Percentiles rank a stretch among this genome's conserved stretches.
Evolutionary conservation across 2,329 filamentous ascomycete species (phyloP).

Genomic region (Alternaria viburni): DNA sequence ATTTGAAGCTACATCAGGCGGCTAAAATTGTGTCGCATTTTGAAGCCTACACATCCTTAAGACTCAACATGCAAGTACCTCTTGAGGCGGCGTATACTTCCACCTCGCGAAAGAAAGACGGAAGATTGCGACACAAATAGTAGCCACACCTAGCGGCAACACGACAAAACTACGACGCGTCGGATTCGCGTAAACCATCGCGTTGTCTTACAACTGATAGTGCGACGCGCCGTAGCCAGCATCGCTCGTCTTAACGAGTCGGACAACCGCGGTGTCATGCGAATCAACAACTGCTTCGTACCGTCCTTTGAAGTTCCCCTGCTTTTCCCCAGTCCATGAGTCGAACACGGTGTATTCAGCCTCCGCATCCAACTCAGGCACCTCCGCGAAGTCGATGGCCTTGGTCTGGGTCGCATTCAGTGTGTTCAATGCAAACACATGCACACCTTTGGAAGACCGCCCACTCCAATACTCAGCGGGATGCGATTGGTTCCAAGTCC

Average conservation of each 20-base stretch:
- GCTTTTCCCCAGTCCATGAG: conserved; percentile 25
- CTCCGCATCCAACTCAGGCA: conserved; percentile 22
- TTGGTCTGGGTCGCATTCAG: conserved; percentile 17
- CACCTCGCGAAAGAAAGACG: too few relatives aligned
- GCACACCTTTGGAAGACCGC: conserved; percentile 23
- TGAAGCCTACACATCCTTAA: not conserved
- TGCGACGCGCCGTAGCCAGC: not conserved
- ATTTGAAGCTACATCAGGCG: not conserved
- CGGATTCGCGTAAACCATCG: not conserved
- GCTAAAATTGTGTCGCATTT: not conserved
- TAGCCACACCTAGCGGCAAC: not conserved
- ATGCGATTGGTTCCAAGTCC: conserved; percentile 54
- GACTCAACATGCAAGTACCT: not conserved
- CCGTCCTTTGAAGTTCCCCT: conserved; percentile 2
- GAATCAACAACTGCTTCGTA: not conserved
- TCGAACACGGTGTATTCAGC: conserved; percentile 23
- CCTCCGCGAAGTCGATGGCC: conserved; percentile 24
- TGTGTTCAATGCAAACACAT: conserved; percentile 40
- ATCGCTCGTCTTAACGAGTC: not conserved
- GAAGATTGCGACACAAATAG: not conserved
- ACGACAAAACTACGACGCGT: not conserved
- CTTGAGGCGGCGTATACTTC: not conserved
- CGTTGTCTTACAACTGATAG: not conserved
- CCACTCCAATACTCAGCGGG: conserved; percentile 41
- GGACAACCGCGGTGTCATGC: conserved; percentile 4